Evolutionary conservation across 768 basidiomycete species (phyloP), one percentile per base, ranked within the genome.

Genomic region (Mycena pura): DNA sequence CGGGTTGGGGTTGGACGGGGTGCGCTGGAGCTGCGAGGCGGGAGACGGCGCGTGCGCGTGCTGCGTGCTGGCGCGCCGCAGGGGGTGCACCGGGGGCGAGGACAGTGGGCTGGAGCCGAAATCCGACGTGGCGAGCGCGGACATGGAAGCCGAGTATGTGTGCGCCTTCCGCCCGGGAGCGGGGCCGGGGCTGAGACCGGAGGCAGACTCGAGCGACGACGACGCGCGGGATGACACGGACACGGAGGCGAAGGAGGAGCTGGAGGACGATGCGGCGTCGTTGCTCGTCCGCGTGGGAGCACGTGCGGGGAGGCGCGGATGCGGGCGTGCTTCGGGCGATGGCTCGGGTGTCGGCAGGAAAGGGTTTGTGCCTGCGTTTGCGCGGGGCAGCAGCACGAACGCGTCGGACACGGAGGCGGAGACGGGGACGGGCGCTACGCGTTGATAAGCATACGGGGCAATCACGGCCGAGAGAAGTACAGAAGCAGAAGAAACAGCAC

Each of bases 291-390:
- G 46, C n/a, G 34, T 44, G 6, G 43, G 49, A 14, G 43, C 34
- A 7, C 62, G 56, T 19, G 50, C 49, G 10, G 60, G 60, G 11
- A 62, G 19, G 13, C 44, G 52, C 10, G 60, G 52, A 13, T 55
- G 61, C 8, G 54, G 32, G n/a, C 9, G 52, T 2, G 40, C 39
- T n/a, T 65, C 64, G 0, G 64, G 64, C 0, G 64, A 65, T 7
- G 64, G 64, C 22, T 60, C 64, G 3, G 64, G 64, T 2, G 64
- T 65, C 0, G 64, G 64, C 1, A 65, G 52, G 43, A 57, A 63
- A 0, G 60, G 60, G 32, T 61, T 61, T 22, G 52, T 36, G 24
- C 32, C 6, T 3, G 31, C 27, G 21, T 52, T 6, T 5, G 9
- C 8, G 41, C 14, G 14, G 11, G 41, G 41, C 10, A 43, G 41